A percentile compares a stretch with the other conserved stretches of the same genome.
These are phyloP conservation scores for Wickerhamiella nectarea DNA, from an alignment of 805 yeast genomes.

Conservation along the genomic window DNA sequence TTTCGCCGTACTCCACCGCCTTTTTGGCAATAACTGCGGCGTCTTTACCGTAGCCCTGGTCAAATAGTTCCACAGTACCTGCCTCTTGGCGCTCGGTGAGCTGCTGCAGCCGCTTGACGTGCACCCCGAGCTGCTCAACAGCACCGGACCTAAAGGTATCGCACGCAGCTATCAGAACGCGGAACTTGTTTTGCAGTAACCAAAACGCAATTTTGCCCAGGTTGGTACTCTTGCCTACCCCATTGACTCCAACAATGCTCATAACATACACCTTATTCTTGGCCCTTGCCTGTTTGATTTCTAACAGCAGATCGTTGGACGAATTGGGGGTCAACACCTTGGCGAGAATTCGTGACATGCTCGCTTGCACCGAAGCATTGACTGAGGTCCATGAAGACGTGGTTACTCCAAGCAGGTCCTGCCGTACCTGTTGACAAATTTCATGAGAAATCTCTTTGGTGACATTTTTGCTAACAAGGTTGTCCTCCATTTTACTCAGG, in stretches of 20 bases:
- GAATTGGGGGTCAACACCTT: slow-evolving; percentile 82
- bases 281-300: slow-evolving; percentile 42
- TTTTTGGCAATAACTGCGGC: slow-evolving; percentile 87
- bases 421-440: slow-evolving; percentile 55
- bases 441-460: slow-evolving; percentile 78
- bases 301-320: slow-evolving; percentile 73
- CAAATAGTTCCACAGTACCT: slow-evolving; percentile 60
- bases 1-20: slow-evolving; percentile 69
- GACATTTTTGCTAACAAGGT: slow-evolving; percentile 71
- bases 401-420: slow-evolving; percentile 56
- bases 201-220: slow-evolving; percentile 89
- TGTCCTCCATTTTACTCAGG: slow-evolving; percentile 53
- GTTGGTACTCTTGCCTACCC: slow-evolving; percentile 95
- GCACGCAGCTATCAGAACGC: slow-evolving; percentile 86
- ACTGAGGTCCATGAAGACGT: slow-evolving; percentile 64
- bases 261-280: slow-evolving; percentile 66
- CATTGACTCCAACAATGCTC: slow-evolving; percentile 94
- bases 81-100: slow-evolving; percentile 40
- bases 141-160: slow-evolving; percentile 98
- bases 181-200: slow-evolving; percentile 79
- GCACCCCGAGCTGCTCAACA: slow-evolving; percentile 92
- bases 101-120: slow-evolving; percentile 68
- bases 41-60: slow-evolving; percentile 96
- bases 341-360: slow-evolving; percentile 45
- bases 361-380: slow-evolving; percentile 48